phyloP scores from a whole-genome alignment of 2,329 filamentous ascomycete species.

The Arthrobotrys sphaeroides region DNA sequence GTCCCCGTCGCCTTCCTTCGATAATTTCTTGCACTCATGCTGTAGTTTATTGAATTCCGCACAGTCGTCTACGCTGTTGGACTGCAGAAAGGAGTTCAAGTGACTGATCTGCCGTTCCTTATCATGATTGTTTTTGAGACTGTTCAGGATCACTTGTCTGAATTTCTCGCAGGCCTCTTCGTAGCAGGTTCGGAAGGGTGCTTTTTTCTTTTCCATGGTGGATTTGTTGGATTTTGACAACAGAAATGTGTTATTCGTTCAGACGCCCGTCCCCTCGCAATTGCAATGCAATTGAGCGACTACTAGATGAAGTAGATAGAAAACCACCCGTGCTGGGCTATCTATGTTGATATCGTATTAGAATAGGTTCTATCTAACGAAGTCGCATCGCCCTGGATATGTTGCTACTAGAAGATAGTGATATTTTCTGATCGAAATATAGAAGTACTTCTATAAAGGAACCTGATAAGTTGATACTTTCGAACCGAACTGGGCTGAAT shows the following conservation, averaged over 20 bases:
- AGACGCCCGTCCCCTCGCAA: no score
- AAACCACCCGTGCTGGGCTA: no score
- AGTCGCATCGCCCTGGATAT: no score
- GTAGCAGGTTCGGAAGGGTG: conserved; percentile 2
- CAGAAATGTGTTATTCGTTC: background rate
- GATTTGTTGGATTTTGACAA: background rate
- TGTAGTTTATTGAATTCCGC: background rate
- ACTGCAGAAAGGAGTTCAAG: background rate
- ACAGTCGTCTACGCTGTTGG: background rate
- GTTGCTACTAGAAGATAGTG: no score
- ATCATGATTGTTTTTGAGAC: background rate
- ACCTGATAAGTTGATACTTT: no score
- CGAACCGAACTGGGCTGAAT: no score
- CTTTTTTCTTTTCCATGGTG: background rate
- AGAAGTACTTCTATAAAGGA: no score
- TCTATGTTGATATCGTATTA: no score
- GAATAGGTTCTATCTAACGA: no score
- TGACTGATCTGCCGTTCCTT: background rate
- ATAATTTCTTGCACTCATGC: background rate
- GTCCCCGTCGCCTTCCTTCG: conserved; percentile 7
- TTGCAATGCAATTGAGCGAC: no score
- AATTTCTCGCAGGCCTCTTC: conserved; percentile 1
- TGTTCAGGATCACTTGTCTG: background rate
- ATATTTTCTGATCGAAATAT: no score
- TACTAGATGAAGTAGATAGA: no score